A percentile compares a stretch with the other conserved stretches of the same genome.
Evolutionary conservation across 345 rosid species (phyloP).

Genomic region (Hibiscus syriacus): DNA sequence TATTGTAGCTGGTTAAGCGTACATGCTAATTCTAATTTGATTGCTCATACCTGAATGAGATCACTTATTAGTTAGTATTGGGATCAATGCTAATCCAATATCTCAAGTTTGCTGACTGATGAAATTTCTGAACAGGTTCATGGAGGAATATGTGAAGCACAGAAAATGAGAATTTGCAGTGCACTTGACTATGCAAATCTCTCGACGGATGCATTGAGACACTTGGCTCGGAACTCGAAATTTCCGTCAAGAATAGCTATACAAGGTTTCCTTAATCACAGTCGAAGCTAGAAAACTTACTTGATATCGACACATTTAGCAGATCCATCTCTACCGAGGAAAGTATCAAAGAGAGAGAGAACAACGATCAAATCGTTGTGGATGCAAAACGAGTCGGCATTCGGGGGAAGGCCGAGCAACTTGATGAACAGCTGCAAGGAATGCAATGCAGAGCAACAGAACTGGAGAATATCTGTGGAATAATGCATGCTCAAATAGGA

Average conservation of each 20-base stretch:
- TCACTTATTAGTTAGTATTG: no score
- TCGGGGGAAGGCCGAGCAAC: conserved; percentile 11
- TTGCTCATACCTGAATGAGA: no score
- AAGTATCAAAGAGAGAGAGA: conserved; percentile 1
- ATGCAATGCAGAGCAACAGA: conserved; percentile 18
- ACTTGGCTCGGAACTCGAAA: conserved; percentile 28
- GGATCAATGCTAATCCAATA: no score
- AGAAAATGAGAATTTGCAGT: conserved; percentile 27
- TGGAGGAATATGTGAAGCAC: conserved; percentile 20
- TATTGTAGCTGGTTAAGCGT: no score
- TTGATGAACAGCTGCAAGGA: conserved; percentile 17
- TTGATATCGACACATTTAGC: background rate
- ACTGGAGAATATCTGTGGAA: conserved; percentile 19
- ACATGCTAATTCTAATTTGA: no score
- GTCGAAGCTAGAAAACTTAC: conserved; percentile 10
- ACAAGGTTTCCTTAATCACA: conserved; percentile 25
- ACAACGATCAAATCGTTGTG: conserved; percentile 6
- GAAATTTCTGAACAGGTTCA: conserved; percentile 32
- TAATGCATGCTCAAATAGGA: conserved; percentile 21
- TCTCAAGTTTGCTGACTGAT: background rate
- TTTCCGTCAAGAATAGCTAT: conserved; percentile 29
- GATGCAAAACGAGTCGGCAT: conserved; percentile 12
- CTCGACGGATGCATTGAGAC: conserved; percentile 24
- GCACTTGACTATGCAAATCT: conserved; percentile 38
- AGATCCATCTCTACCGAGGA: background rate